Conservation (phyloP, 305 asterid species). For the Solanum hybrid region DNA sequence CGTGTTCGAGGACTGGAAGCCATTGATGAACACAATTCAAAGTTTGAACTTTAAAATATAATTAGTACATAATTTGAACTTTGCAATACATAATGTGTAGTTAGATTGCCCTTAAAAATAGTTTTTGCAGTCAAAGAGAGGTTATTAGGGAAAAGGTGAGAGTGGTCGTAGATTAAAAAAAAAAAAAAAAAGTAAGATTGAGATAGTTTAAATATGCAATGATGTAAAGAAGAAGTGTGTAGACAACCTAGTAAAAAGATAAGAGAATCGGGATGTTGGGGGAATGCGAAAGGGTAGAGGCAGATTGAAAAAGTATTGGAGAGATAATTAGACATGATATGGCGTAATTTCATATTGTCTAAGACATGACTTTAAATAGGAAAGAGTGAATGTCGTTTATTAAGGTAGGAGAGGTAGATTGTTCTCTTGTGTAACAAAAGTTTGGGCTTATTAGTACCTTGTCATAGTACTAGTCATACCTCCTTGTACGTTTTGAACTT, state of each 20-base stretch:
- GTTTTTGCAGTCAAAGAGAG: background rate
- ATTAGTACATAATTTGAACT: background rate
- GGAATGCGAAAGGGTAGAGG: too few relatives aligned
- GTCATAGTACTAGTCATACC: background rate
- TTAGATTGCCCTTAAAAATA: background rate
- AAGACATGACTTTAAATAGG: too few relatives aligned
- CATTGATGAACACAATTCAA: background rate
- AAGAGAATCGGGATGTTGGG: too few relatives aligned
- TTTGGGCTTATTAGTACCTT: background rate
- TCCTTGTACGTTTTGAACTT: background rate
- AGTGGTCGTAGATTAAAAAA: background rate
- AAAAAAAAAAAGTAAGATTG: fast-evolving
- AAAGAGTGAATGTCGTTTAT: too few relatives aligned
- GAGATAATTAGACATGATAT: too few relatives aligned
- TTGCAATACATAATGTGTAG: background rate
- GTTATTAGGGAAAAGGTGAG: background rate
- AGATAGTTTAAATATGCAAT: too few relatives aligned
- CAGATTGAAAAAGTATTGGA: too few relatives aligned
- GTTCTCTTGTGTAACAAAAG: too few relatives aligned
- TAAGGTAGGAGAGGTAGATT: background rate
- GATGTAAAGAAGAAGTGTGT: too few relatives aligned
- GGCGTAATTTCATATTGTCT: too few relatives aligned
- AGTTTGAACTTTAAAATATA: background rate
- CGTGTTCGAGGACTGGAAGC: conserved; percentile 15
- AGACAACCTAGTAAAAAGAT: too few relatives aligned